phyloP scores from a whole-genome alignment of 805 yeast genomes.

The Lipomyces orientalis region DNA sequence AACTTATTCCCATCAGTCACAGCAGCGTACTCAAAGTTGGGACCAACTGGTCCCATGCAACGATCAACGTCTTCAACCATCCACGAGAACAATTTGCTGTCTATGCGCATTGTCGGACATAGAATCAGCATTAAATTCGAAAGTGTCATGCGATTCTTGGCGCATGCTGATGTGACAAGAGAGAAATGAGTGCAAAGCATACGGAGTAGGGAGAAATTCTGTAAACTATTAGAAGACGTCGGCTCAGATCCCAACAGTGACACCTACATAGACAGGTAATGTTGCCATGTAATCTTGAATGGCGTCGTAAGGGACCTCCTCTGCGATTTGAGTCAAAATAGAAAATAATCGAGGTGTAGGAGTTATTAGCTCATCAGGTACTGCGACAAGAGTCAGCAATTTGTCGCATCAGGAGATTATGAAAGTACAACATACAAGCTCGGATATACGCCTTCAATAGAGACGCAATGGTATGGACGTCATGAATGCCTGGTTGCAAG shows the following conservation, averaged over 20 bases:
- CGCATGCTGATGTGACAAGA: constrained; percentile 32
- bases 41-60: constrained; percentile 13
- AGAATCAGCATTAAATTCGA: constrained; percentile 43
- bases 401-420: not conserved
- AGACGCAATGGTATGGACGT: constrained; percentile 44
- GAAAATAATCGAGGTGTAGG: constrained; percentile 5
- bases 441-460: constrained; percentile 43
- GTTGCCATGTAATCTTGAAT: constrained; percentile 28
- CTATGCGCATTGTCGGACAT: constrained; percentile 44
- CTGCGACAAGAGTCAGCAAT: constrained; percentile 11
- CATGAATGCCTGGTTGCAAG: constrained; percentile 38
- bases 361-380: constrained; percentile 42
- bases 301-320: constrained; percentile 33
- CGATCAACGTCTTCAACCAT: constrained; percentile 33
- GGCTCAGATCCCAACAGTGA: not conserved
- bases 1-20: constrained; percentile 41
- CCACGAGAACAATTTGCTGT: constrained; percentile 38
- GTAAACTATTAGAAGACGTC: not conserved
- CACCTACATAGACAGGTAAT: constrained; percentile 26
- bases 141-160: constrained; percentile 42
- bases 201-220: constrained; percentile 41
- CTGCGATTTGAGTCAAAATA: not conserved
- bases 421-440: constrained; percentile 19
- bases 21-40: constrained; percentile 11
- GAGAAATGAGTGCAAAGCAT: constrained; percentile 41